Percentiles rank a stretch among this genome's conserved stretches.
Evolutionary conservation across 345 rosid genomes (phyloP).

Genomic region (Hypericum androsaemum): DNA sequence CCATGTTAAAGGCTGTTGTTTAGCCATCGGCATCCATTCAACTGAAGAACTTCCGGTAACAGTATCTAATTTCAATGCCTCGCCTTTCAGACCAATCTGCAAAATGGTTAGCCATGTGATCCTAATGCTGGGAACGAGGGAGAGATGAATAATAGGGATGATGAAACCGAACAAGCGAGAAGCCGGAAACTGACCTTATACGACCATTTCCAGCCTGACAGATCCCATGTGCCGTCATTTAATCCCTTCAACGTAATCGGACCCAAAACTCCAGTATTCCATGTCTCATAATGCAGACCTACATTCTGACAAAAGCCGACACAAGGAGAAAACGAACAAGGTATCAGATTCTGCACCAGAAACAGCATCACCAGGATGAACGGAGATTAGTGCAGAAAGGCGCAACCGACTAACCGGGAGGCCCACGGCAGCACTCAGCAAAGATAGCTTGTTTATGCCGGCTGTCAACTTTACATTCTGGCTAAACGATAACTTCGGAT

Average conservation of each 20-base stretch:
- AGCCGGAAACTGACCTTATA: constrained; percentile 22
- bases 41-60: constrained; percentile 23
- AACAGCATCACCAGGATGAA: neutral
- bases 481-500: constrained; percentile 23
- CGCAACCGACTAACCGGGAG: neutral
- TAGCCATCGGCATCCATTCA: constrained; percentile 16
- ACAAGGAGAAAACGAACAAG: neutral
- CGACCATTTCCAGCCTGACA: constrained; percentile 23
- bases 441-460: neutral
- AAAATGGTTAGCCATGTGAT: too few species aligned
- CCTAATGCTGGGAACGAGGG: too few species aligned
- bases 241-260: constrained; percentile 21
- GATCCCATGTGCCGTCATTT: constrained; percentile 19
- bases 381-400: neutral
- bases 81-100: constrained; percentile 29
- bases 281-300: constrained; percentile 23
- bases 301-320: constrained; percentile 15
- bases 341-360: neutral
- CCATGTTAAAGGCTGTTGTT: constrained; percentile 23
- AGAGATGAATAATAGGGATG: too few species aligned
- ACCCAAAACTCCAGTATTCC: constrained; percentile 26
- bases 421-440: neutral
- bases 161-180: too few species aligned
- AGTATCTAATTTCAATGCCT: constrained; percentile 16
- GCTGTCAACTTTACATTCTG: constrained; percentile 6